These are phyloP conservation scores for Penicillium sp. DNA, from an alignment of 2,329 filamentous ascomycete genomes.

Conservation along the genomic window DNA sequence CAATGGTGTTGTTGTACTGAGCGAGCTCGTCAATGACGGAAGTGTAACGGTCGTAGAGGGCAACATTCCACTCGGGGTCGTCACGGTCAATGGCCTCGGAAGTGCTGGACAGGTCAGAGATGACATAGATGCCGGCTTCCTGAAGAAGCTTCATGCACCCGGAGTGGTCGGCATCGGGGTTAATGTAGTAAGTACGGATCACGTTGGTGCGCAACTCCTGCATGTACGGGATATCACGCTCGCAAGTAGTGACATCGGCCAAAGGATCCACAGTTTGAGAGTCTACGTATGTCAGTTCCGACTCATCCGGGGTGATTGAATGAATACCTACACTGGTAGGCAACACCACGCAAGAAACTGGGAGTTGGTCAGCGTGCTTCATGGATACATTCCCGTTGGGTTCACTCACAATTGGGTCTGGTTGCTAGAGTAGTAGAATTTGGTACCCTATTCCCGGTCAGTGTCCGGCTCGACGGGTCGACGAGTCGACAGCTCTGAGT, in stretches of 20 bases:
- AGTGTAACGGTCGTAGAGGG: slow-evolving; percentile 75
- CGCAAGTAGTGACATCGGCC: slow-evolving; percentile 67
- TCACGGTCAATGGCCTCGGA: slow-evolving; percentile 79
- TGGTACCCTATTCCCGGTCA: slow-evolving; percentile 57
- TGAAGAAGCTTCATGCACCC: slow-evolving; percentile 79
- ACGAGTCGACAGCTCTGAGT: neutral
- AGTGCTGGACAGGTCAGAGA: slow-evolving; percentile 84
- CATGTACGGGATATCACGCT: slow-evolving; percentile 79
- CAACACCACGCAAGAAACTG: slow-evolving; percentile 83
- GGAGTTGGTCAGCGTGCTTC: slow-evolving; percentile 32
- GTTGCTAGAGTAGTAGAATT: slow-evolving; percentile 84
- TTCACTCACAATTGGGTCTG: slow-evolving; percentile 64
- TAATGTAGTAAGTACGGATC: slow-evolving; percentile 88
- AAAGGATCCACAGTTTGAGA: slow-evolving; percentile 64
- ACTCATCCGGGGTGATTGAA: neutral
- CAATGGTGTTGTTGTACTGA: slow-evolving; percentile 83
- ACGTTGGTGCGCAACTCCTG: slow-evolving; percentile 78
- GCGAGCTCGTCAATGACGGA: slow-evolving; percentile 75
- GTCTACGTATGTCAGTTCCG: slow-evolving; percentile 29
- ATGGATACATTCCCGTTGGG: slow-evolving; percentile 48
- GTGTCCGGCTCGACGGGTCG: neutral
- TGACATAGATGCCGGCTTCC: slow-evolving; percentile 85
- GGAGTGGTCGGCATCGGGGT: slow-evolving; percentile 73
- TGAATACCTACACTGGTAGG: slow-evolving; percentile 70
- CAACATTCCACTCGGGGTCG: slow-evolving; percentile 71